Percentiles rank a stretch among this genome's conserved stretches.
Evolutionary conservation across 129 eudicot species (phyloP).

Genomic region (Dittrichia graveolens): DNA sequence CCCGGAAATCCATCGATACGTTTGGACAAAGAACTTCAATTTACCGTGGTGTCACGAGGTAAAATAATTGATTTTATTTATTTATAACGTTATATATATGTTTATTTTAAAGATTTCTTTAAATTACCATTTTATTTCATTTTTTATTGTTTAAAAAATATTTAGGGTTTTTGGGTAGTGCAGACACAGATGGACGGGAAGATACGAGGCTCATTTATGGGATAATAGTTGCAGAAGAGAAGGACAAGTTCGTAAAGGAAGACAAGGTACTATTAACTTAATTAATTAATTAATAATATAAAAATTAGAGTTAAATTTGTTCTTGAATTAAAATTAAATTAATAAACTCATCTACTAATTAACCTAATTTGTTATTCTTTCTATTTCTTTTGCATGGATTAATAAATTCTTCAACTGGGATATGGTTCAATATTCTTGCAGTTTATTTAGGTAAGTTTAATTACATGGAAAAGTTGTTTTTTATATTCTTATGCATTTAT

Average conservation of each 20-base stretch:
- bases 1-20: conserved; percentile 75
- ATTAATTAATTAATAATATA: conserved; percentile 1
- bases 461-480: conserved; percentile 30
- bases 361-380: conserved; percentile 21
- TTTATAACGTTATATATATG: not conserved
- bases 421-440: conserved; percentile 50
- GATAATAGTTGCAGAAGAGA: conserved; percentile 98
- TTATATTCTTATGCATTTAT: conserved; percentile 20
- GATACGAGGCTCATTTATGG: conserved; percentile 99
- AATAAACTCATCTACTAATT: conserved; percentile 26
- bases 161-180: conserved; percentile 39
- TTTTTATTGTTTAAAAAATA: conserved; percentile 2
- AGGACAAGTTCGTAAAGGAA: conserved; percentile 98
- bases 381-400: conserved; percentile 28
- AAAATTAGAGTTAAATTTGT: not conserved
- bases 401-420: conserved; percentile 37
- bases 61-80: not conserved
- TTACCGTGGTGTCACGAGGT: conserved; percentile 99
- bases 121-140: not conserved
- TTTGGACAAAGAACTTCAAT: conserved; percentile 97
- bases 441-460: conserved; percentile 86
- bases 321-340: not conserved
- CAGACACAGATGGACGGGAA: conserved; percentile 98
- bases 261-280: conserved; percentile 63
- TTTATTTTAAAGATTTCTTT: not conserved